A percentile compares a stretch with the other conserved stretches of the same genome.
phyloP scores from a whole-genome alignment of 352 stramenopile genomes.

The Pythium graminicola region DNA sequence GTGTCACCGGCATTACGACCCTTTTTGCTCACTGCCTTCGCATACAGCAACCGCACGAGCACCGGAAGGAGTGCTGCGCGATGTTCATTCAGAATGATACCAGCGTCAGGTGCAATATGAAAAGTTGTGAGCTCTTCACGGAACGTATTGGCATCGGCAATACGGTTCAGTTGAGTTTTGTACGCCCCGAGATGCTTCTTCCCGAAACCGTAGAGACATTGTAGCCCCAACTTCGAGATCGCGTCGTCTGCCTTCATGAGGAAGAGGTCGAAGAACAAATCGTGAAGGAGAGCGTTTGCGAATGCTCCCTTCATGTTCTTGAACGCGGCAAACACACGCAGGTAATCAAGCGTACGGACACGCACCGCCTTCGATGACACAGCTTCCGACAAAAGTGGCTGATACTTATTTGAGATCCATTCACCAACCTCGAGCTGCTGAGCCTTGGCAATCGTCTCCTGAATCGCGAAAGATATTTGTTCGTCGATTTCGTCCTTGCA shows the following conservation, averaged over 20 bases:
- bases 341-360: constrained; percentile 70
- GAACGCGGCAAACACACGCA: constrained; percentile 77
- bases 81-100: constrained; percentile 75
- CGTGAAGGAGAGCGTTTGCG: constrained; percentile 66
- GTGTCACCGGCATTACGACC: constrained; percentile 78
- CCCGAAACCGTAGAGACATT: constrained; percentile 83
- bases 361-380: constrained; percentile 73
- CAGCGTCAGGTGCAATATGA: constrained; percentile 63
- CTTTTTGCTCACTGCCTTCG: constrained; percentile 86
- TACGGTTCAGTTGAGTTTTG: constrained; percentile 76
- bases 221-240: constrained; percentile 78
- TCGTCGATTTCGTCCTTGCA: constrained; percentile 68
- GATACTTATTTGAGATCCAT: constrained; percentile 17
- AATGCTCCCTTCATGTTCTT: constrained; percentile 86
- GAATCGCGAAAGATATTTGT: constrained; percentile 33
- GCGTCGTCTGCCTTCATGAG: constrained; percentile 87
- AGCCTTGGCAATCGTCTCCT: constrained; percentile 44
- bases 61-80: constrained; percentile 73
- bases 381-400: constrained; percentile 8
- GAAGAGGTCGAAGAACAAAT: constrained; percentile 77
- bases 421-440: constrained; percentile 22
- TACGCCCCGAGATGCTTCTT: constrained; percentile 80
- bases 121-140: constrained; percentile 89
- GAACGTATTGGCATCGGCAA: constrained; percentile 77
- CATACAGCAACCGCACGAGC: constrained; percentile 86